Percentiles rank a stretch among this genome's conserved stretches.
Conservation (phyloP, 495 filamentous ascomycete genomes). For the Terfezia boudieri region DNA sequence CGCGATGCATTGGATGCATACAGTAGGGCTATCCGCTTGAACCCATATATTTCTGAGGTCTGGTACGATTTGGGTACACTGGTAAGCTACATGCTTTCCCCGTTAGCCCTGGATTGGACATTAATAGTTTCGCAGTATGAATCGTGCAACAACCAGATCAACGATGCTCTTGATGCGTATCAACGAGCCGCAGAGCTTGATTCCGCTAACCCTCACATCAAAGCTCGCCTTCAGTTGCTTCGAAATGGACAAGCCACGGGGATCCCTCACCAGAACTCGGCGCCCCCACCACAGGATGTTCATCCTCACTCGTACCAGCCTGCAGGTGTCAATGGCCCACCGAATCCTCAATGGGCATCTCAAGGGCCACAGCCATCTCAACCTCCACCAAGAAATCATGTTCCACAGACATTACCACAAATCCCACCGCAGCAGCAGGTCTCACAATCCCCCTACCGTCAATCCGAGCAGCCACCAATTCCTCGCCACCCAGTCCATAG, state of each 20-base stretch:
- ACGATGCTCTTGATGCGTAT: slow-evolving; percentile 89
- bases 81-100: slow-evolving; percentile 34
- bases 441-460: slow-evolving; percentile 45
- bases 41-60: slow-evolving; percentile 96
- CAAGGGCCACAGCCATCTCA: slow-evolving; percentile 34
- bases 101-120: neutral
- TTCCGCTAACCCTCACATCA: slow-evolving; percentile 84
- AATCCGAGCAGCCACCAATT: slow-evolving; percentile 39
- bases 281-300: slow-evolving; percentile 60
- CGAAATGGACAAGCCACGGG: slow-evolving; percentile 54
- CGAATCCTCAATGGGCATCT: slow-evolving; percentile 72
- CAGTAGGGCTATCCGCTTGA: slow-evolving; percentile 89
- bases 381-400: slow-evolving; percentile 27
- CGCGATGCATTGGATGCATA: slow-evolving; percentile 96
- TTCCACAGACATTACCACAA: slow-evolving; percentile 40
- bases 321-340: slow-evolving; percentile 39
- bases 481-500: slow-evolving; percentile 43
- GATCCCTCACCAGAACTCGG: slow-evolving; percentile 38
- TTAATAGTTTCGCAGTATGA: slow-evolving; percentile 45
- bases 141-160: slow-evolving; percentile 96
- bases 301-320: slow-evolving; percentile 62
- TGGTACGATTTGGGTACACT: slow-evolving; percentile 98
- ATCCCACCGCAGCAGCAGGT: slow-evolving; percentile 48
- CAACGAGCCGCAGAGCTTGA: slow-evolving; percentile 86
- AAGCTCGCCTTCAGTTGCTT: slow-evolving; percentile 73